Base-by-base conservation (phyloP, 1,284 basidiomycete genomes). In the Trichosporon sp. region DNA sequence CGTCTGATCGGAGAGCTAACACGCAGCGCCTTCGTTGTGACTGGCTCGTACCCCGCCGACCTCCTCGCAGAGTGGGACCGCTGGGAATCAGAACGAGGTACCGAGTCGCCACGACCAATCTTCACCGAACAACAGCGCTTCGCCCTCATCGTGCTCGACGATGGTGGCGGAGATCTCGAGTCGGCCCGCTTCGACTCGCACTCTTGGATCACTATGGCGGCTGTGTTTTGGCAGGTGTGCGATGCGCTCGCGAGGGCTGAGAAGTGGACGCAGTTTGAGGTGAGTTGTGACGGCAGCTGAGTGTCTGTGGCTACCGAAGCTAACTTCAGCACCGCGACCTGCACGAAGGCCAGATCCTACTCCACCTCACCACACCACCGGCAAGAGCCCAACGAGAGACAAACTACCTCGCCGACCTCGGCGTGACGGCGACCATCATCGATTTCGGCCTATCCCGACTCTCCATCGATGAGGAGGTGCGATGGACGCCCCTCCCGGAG, bases 341-440 rank as follows among this genome's bases (percentile, higher is more conserved):
- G 34, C 95, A 99, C 74, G 93, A 93, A 87, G 95, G 95, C n/a
- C 96, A 99, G 78, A 89, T 99, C 58, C 85, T 99, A 10, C 86
- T 99, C 56, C 54, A 83, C 3, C n/a, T 63, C 13, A 19, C 37
- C 56, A 19, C 32, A 16, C 52, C 75, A 52, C 62, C 70, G 6
- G 27, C 82, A 44, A 36, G 59, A 54, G 36, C 63, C 34, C 25
- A 44, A 44, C 19, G 14, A n/a, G 40, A 44, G 10, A 60, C 61
- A 11, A 64, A 68, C 62, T 67, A 68, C 58, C 67, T 70, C 58
- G 44, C 63, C 79, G 57, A 78, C 75, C 23, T 81, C 84, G 90
- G 90, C 10, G 83, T 95, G 3, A 81, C 84, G 68, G 87, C 88
- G 4, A 95, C 92, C 5, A 83, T 99, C 69, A 98, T 99, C 74